Evolutionary conservation across 129 eudicot species (phyloP).

Genomic region (Glebionis coronaria): DNA sequence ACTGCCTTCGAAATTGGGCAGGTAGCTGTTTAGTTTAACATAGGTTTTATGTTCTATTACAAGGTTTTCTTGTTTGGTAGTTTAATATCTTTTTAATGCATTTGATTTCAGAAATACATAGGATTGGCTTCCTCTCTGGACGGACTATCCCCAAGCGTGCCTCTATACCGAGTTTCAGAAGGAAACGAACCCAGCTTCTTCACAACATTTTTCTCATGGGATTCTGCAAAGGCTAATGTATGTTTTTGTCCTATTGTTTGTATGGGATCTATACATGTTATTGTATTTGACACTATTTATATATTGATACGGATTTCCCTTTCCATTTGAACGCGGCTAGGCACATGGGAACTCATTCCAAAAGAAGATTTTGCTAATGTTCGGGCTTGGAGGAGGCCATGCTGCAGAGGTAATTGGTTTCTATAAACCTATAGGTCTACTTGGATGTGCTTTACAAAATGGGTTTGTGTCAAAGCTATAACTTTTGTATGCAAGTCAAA

Average conservation of each 20-base stretch:
- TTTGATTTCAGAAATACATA: constrained; percentile 65
- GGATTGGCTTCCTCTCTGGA: constrained; percentile 79
- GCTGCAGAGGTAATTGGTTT: constrained; percentile 56
- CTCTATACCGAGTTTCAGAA: constrained; percentile 80
- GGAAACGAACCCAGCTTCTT: constrained; percentile 97
- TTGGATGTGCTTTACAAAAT: background rate
- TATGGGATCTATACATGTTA: background rate
- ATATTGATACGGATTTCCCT: background rate
- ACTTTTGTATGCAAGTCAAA: background rate
- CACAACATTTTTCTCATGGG: constrained; percentile 95
- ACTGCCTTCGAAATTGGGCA: constrained; percentile 79
- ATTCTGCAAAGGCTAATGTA: constrained; percentile 86
- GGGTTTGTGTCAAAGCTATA: background rate
- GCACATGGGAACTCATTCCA: constrained; percentile 96
- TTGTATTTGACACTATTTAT: background rate
- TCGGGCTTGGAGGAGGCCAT: constrained; percentile 84
- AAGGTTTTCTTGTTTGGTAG: background rate
- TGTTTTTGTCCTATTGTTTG: constrained; percentile 25
- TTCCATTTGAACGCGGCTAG: constrained; percentile 34
- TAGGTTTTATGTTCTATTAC: constrained; percentile 7
- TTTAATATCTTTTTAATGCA: constrained; percentile 11
- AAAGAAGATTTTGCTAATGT: constrained; percentile 75
- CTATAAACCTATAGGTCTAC: constrained; percentile 3
- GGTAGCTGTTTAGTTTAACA: constrained; percentile 38
- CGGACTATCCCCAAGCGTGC: constrained; percentile 77